phyloP scores from a whole-genome alignment of 169 alveolate species.

The Miamiensis avidus region DNA sequence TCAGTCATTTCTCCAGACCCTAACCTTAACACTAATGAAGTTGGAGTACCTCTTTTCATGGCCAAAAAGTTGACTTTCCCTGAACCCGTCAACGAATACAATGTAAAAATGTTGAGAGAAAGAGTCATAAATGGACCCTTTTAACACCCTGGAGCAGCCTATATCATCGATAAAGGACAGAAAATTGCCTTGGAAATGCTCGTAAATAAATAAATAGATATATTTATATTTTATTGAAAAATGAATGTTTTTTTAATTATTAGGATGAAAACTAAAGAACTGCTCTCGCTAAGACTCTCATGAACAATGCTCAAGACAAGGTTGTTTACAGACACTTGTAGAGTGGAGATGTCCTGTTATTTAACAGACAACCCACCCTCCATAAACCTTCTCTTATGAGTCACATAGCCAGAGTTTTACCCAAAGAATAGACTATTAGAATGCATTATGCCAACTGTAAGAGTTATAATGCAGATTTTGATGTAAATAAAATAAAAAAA shows the following conservation, averaged over 20 bases:
- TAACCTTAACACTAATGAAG: conserved; percentile 95
- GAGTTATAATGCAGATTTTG: conserved; percentile 99
- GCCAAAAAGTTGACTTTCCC: conserved; percentile 95
- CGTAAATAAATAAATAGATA: too few species aligned
- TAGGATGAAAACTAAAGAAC: conserved; percentile 77
- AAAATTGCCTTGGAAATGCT: conserved; percentile 74
- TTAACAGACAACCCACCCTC: conserved; percentile 94
- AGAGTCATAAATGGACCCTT: conserved; percentile 94
- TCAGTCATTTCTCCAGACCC: conserved; percentile 99
- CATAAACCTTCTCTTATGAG: conserved; percentile 98
- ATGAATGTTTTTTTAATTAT: too few species aligned
- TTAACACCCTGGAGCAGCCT: conserved; percentile 97
- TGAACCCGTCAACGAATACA: conserved; percentile 91
- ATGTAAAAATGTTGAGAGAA: conserved; percentile 85
- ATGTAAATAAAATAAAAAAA: conserved; percentile 38
- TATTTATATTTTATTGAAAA: conserved; percentile 68
- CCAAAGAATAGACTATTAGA: conserved; percentile 95
- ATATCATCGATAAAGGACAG: conserved; percentile 69
- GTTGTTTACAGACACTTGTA: conserved; percentile 95
- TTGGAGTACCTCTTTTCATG: conserved; percentile 95
- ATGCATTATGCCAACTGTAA: conserved; percentile 98
- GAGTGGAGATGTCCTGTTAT: conserved; percentile 96
- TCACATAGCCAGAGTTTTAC: conserved; percentile 89
- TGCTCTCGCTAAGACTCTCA: conserved; percentile 85
- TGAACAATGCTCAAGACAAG: conserved; percentile 49